Percentiles rank a stretch among this genome's conserved stretches.
Evolutionary conservation across 352 stramenopile genomes (phyloP).

Genomic region (Phytophthora crassamura): DNA sequence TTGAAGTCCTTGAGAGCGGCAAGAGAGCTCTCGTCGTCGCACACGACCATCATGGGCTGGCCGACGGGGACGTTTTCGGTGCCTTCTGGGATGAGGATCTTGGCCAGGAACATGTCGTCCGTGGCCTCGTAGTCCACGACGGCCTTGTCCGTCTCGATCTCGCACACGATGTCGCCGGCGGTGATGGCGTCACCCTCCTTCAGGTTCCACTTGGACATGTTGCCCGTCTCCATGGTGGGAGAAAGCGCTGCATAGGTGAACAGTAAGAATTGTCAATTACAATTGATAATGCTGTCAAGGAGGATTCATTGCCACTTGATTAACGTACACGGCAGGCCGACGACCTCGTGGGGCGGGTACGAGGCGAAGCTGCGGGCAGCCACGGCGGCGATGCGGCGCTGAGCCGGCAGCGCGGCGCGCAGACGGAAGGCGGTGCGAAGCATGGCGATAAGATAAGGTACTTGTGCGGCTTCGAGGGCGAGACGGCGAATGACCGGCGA

Average conservation of each 20-base stretch:
- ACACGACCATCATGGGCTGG: slow-evolving; percentile 95
- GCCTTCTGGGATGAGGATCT: slow-evolving; percentile 95
- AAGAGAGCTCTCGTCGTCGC: slow-evolving; percentile 89
- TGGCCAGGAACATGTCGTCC: slow-evolving; percentile 96
- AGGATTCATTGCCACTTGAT: neutral
- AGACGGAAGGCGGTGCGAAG: slow-evolving; percentile 69
- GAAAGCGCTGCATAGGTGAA: slow-evolving; percentile 82
- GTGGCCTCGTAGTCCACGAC: slow-evolving; percentile 99
- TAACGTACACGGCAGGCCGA: slow-evolving; percentile 75
- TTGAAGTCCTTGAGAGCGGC: slow-evolving; percentile 82
- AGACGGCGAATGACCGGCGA: slow-evolving; percentile 14
- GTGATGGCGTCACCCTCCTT: slow-evolving; percentile 94
- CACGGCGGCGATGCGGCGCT: slow-evolving; percentile 47
- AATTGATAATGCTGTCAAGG: neutral
- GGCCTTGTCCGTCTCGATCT: slow-evolving; percentile 99
- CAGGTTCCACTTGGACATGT: slow-evolving; percentile 95
- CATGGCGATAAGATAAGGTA: slow-evolving; percentile 38
- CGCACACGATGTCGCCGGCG: slow-evolving; percentile 95
- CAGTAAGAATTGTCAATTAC: slow-evolving; percentile 9
- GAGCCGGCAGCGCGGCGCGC: slow-evolving; percentile 36
- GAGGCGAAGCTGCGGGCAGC: slow-evolving; percentile 64
- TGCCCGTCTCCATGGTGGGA: slow-evolving; percentile 98
- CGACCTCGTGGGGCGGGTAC: slow-evolving; percentile 80
- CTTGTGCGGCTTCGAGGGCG: slow-evolving; percentile 18
- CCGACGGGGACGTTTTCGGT: slow-evolving; percentile 92